These are phyloP conservation scores for Leishmania mexicana DNA, from an alignment of 208 protist genomes.

Conservation along the genomic window DNA sequence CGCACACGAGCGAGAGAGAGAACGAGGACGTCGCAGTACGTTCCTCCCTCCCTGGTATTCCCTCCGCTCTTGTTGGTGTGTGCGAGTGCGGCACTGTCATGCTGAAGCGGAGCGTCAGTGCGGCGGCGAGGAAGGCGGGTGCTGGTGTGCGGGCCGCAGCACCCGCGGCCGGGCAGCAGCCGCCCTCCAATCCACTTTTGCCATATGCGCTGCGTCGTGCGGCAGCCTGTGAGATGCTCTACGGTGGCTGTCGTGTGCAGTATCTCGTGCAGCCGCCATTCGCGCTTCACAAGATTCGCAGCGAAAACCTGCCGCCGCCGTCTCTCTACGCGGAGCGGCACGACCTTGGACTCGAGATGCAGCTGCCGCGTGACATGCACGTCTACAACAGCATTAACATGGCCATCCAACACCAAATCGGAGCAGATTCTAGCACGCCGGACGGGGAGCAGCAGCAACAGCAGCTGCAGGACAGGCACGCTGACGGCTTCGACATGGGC, in stretches of 20 bases:
- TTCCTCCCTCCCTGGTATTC: background rate
- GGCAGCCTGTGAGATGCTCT: constrained; percentile 74
- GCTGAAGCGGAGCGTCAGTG: constrained; percentile 12
- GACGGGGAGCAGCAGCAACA: constrained; percentile 4
- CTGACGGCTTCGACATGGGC: constrained; percentile 42
- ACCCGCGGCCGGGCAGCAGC: background rate
- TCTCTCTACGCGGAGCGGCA: constrained; percentile 54
- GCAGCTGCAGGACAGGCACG: background rate
- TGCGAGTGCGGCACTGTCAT: constrained; percentile 5
- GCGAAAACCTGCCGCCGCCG: constrained; percentile 68
- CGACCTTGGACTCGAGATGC: constrained; percentile 72
- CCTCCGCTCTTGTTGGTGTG: background rate
- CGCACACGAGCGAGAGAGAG: background rate
- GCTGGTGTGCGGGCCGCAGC: background rate
- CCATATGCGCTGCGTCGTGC: constrained; percentile 73
- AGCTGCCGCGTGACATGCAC: constrained; percentile 41
- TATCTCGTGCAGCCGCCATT: constrained; percentile 59
- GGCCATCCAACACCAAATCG: constrained; percentile 40
- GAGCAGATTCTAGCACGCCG: constrained; percentile 6
- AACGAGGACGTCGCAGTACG: background rate
- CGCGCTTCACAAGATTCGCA: constrained; percentile 44
- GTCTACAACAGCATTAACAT: constrained; percentile 36
- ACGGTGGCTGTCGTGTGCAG: constrained; percentile 74
- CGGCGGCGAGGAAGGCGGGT: constrained; percentile 1
- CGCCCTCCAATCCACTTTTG: constrained; percentile 38